Percentiles rank a stretch among this genome's conserved stretches.
Conservation (phyloP, 352 stramenopile genomes). For the Globisporangium barbulae region DNA sequence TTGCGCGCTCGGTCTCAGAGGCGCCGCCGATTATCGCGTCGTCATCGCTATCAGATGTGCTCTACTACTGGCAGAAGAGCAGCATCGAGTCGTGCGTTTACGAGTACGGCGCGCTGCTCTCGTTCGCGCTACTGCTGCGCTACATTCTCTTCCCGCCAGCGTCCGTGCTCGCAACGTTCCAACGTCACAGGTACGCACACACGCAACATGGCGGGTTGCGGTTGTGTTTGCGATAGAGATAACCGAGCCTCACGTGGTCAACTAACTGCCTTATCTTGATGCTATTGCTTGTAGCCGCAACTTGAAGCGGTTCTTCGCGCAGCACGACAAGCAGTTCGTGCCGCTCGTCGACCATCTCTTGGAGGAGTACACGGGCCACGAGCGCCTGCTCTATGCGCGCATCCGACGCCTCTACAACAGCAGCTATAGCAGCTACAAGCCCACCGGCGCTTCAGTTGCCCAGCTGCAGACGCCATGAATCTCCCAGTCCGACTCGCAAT, state of each 20-base stretch:
- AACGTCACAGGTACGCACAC: slow-evolving; percentile 28
- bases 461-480: slow-evolving; percentile 7
- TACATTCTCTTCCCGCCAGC: slow-evolving; percentile 36
- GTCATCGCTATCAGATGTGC: not conserved
- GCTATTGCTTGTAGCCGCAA: slow-evolving; percentile 19
- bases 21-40: slow-evolving; percentile 8
- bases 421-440: not conserved
- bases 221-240: not conserved
- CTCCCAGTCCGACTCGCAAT: not conserved
- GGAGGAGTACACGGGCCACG: slow-evolving; percentile 52
- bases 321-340: slow-evolving; percentile 44
- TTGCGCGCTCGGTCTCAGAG: slow-evolving; percentile 9
- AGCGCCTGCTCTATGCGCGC: slow-evolving; percentile 45
- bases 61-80: slow-evolving; percentile 13
- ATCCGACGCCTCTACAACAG: slow-evolving; percentile 39
- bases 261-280: not conserved
- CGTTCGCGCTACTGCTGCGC: slow-evolving; percentile 32
- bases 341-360: slow-evolving; percentile 35
- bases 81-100: slow-evolving; percentile 14
- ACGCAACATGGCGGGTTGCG: not conserved
- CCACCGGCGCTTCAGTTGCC: not conserved
- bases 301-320: slow-evolving; percentile 41
- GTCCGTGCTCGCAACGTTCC: slow-evolving; percentile 29
- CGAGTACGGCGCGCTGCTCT: slow-evolving; percentile 28
- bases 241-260: too few species aligned